These are phyloP conservation scores for Microdochium bolleyi DNA, from an alignment of 2,329 filamentous ascomycete species.

Conservation along the genomic window DNA sequence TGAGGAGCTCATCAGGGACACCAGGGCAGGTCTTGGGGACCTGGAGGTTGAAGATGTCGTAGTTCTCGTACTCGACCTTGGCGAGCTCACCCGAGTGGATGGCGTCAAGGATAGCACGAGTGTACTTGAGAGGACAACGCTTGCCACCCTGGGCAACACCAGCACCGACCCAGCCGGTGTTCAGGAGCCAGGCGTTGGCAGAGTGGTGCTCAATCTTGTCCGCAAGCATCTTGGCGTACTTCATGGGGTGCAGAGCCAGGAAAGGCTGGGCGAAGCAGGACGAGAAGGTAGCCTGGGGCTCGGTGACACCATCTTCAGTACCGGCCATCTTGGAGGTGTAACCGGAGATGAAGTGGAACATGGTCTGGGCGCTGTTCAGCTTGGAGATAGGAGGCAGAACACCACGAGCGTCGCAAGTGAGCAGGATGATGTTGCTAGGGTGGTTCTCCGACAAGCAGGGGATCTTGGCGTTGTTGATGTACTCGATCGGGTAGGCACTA, in stretches of 20 bases:
- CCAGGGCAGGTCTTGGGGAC: conserved; percentile 88
- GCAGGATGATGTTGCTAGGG: conserved; percentile 94
- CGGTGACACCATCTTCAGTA: conserved; percentile 92
- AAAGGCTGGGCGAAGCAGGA: conserved; percentile 99
- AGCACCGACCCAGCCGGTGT: conserved; percentile 67
- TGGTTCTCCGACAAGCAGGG: conserved; percentile 82
- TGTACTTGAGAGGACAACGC: conserved; percentile 98
- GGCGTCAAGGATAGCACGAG: conserved; percentile 92
- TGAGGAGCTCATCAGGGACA: conserved; percentile 86
- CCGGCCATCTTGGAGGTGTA: conserved; percentile 99
- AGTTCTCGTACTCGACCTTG: conserved; percentile 87
- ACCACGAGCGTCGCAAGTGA: conserved; percentile 96
- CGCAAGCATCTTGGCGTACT: conserved; percentile 96
- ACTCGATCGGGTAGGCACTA: conserved; percentile 93
- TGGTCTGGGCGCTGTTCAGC: conserved; percentile 87
- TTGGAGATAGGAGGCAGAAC: conserved; percentile 97
- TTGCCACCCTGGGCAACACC: conserved; percentile 86
- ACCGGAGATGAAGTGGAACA: conserved; percentile 99
- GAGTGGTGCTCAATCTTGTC: conserved; percentile 96
- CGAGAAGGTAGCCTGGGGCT: conserved; percentile 97
- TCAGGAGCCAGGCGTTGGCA: conserved; percentile 92
- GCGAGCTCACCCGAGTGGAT: conserved; percentile 97
- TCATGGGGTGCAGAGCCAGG: conserved; percentile 97
- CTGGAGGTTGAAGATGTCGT: conserved; percentile 92
- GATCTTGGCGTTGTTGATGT: conserved; percentile 98